A percentile compares a stretch with the other conserved stretches of the same genome.
phyloP scores from a whole-genome alignment of 2,329 filamentous ascomycete genomes.

The Coniochaeta pulveracea region DNA sequence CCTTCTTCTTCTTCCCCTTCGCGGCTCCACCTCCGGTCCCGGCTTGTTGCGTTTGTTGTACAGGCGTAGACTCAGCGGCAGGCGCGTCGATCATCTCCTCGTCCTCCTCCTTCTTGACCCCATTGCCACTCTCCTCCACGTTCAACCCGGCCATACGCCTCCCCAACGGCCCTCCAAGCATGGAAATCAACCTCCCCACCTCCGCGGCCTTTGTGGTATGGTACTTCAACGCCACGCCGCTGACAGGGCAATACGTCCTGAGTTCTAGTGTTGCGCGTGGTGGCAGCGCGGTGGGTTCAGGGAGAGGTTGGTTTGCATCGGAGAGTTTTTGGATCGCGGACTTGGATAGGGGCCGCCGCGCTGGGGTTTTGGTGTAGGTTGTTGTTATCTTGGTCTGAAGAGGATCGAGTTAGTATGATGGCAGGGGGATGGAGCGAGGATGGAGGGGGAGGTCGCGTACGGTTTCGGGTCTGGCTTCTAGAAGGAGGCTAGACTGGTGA shows the following conservation, averaged over 20 bases:
- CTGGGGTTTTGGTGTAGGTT: conserved; percentile 82
- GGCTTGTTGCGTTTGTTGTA: conserved; percentile 16
- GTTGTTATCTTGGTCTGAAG: conserved; percentile 78
- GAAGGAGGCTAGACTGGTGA: conserved; percentile 70
- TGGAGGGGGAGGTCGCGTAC: conserved; percentile 42
- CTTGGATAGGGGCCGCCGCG: conserved; percentile 41
- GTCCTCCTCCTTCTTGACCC: conserved; percentile 19
- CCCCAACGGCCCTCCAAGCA: conserved; percentile 57
- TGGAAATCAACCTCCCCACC: conserved; percentile 68
- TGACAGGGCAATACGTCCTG: conserved; percentile 79
- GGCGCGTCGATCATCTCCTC: conserved; percentile 30
- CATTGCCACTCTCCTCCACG: conserved; percentile 19
- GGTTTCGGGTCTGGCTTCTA: conserved; percentile 75
- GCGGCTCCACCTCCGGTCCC: conserved; percentile 23
- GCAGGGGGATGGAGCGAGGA: conserved; percentile 5
- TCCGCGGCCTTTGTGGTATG: conserved; percentile 83
- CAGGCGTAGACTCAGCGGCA: conserved; percentile 21
- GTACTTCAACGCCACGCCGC: conserved; percentile 81
- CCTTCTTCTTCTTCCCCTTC: conserved; percentile 61
- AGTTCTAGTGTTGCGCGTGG: conserved; percentile 63
- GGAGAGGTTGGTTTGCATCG: conserved; percentile 12
- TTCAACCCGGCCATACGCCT: conserved; percentile 51
- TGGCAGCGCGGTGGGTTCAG: conserved; percentile 21
- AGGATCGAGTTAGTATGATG: conserved; percentile 7
- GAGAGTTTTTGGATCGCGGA: conserved; percentile 14